Evolutionary conservation across 192 early-diverging fungal genomes (phyloP), one percentile per base, ranked within the genome.

Genomic region (Obelidium mucronatum): DNA sequence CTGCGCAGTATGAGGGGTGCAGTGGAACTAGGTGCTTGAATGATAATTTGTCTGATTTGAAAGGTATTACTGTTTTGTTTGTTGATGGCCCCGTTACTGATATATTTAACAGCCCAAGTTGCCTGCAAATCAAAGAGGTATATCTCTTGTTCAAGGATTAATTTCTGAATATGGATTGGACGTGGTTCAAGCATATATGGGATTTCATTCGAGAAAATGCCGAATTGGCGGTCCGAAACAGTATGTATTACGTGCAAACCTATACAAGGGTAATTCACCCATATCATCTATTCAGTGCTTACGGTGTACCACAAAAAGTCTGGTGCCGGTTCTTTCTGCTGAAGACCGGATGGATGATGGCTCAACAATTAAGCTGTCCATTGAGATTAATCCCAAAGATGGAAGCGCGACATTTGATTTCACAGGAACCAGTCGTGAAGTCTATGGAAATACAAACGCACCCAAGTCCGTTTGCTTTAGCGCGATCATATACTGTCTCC

Each of bases 401-500:
- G 94, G 94, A n/a, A 88, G 82, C 2, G 94, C 96, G 0, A 48
- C 86, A 37, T 99, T 99, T 87, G 96, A 99, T 78, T 99, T 99
- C 83, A 83, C 89, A 6, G 97, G 96, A 37, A 99, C 96, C 0
- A 92, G 92, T 33, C 87, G 88, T 1, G 89, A 89, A 69, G 93
- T 95, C 2, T 98, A 96, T 72, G 94, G 89, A 58, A 99, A 96
- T 81, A 92, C 87, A 52, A 96, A 95, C 67, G 91, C 94, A 5
- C 94, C 83, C 30, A 40, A 54, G 17, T 77, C 89, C 13, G 90
- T 97, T 26, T 92, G 91, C 1, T 91, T 93, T 80, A 93, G 92
- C n/a, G 96, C 97, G 0, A 96, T 97, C 64, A 99, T 99, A 52
- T 99, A 99, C 79, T 98, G 94, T 68, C 84, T 99, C 53, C 91